These are phyloP conservation scores for Yarrowia keelungensis DNA, from an alignment of 805 yeast species.

Conservation along the genomic window DNA sequence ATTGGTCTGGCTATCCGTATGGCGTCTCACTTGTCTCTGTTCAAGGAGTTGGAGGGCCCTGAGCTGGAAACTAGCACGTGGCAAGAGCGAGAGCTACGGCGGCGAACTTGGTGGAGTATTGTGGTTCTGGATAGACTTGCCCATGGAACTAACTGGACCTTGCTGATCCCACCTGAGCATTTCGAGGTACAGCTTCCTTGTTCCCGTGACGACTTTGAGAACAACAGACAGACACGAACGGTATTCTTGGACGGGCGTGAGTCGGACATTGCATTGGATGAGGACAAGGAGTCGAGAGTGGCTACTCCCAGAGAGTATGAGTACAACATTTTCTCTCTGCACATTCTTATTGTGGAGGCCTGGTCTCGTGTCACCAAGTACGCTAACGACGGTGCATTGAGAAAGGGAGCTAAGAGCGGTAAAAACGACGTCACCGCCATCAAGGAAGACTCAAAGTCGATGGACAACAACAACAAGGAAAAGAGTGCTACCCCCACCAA, in stretches of 20 bases:
- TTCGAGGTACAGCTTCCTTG: conserved; percentile 47
- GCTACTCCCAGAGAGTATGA: conserved; percentile 39
- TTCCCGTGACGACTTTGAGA: conserved; percentile 45
- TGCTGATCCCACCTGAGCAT: conserved; percentile 44
- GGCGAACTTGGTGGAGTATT: conserved; percentile 51
- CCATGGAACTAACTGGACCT: conserved; percentile 49
- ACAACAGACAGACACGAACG: conserved; percentile 36
- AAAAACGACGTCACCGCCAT: conserved; percentile 44
- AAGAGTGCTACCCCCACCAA: conserved; percentile 11
- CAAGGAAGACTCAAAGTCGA: conserved; percentile 2
- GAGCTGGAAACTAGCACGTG: conserved; percentile 42
- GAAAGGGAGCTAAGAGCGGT: conserved; percentile 47
- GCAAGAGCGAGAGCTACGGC: conserved; percentile 49
- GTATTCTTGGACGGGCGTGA: conserved; percentile 33
- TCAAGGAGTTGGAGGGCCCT: conserved; percentile 45
- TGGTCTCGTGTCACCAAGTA: conserved; percentile 45
- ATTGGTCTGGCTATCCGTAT: conserved; percentile 50
- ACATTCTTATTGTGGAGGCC: conserved; percentile 36
- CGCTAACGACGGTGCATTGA: conserved; percentile 39
- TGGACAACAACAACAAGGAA: not conserved
- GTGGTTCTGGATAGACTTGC: conserved; percentile 49
- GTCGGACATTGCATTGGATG: conserved; percentile 32
- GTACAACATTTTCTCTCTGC: conserved; percentile 38
- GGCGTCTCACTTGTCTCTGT: conserved; percentile 49
- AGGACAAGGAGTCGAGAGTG: conserved; percentile 36